These are phyloP conservation scores for Solanum dulcamara DNA, from an alignment of 257 asterid genomes.

Conservation along the genomic window DNA sequence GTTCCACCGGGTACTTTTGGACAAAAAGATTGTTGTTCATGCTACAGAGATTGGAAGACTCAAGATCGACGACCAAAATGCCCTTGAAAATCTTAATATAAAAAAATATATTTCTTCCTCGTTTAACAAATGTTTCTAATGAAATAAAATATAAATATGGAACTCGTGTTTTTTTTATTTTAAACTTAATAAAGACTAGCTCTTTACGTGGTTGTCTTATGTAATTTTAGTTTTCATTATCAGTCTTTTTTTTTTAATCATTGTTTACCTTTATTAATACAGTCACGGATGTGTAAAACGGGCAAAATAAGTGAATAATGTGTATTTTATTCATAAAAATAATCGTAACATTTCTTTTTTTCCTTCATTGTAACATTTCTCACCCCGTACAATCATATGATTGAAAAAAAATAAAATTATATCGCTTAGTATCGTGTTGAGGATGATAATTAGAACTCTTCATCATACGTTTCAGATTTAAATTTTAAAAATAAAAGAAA, in stretches of 20 bases:
- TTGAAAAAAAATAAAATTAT: too few species aligned
- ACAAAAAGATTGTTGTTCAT: background rate
- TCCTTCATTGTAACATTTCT: too few species aligned
- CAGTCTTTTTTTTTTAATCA: background rate
- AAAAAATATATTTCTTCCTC: background rate
- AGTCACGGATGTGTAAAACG: too few species aligned
- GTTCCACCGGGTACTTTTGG: background rate
- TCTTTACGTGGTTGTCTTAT: background rate
- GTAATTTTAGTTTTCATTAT: background rate
- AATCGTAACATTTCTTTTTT: too few species aligned
- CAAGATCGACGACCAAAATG: slow-evolving; percentile 15
- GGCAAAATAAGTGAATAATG: too few species aligned
- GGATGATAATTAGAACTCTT: too few species aligned
- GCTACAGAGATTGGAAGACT: slow-evolving; percentile 8
- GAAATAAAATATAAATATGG: background rate
- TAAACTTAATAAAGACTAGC: background rate
- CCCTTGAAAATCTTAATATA: slow-evolving; percentile 1
- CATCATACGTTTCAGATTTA: too few species aligned
- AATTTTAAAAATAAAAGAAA: too few species aligned
- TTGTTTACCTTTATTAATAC: background rate
- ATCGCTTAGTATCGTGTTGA: too few species aligned
- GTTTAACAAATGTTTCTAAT: background rate
- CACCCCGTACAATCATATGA: too few species aligned
- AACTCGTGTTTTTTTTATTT: background rate
- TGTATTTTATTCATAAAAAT: too few species aligned